Percentiles rank a stretch among this genome's conserved stretches.
Evolutionary conservation across 1,284 basidiomycete species (phyloP).

Genomic region (Sanghuangporus sanghuang): DNA sequence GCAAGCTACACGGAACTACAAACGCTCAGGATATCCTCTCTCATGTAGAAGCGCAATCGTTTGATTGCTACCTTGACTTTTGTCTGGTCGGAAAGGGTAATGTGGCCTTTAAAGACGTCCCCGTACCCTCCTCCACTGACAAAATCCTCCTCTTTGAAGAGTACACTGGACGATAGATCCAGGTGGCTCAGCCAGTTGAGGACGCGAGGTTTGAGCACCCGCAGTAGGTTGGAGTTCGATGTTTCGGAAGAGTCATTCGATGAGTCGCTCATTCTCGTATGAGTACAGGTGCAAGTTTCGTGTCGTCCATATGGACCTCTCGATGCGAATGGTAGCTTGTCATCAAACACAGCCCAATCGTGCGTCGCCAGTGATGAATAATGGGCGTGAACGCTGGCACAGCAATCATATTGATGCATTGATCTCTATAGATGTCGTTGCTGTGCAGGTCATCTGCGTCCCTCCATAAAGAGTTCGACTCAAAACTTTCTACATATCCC

Average conservation of each 20-base stretch:
- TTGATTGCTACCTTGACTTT: conserved; percentile 1
- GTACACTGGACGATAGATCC: not conserved
- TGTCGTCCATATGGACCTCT: too few species aligned
- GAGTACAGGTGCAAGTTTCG: too few species aligned
- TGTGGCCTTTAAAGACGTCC: not conserved
- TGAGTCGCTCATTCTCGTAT: too few species aligned
- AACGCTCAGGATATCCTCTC: not conserved
- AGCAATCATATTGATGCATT: too few species aligned
- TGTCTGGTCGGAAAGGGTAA: not conserved
- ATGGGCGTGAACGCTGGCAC: too few species aligned
- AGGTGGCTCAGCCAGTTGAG: not conserved
- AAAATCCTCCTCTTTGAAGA: not conserved
- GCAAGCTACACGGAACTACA: not conserved
- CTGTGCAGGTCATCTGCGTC: too few species aligned
- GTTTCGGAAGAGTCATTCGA: not conserved
- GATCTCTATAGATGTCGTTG: too few species aligned
- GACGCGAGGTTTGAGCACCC: not conserved
- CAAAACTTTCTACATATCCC: too few species aligned
- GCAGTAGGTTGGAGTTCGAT: not conserved
- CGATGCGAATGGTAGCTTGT: too few species aligned
- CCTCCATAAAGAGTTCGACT: too few species aligned
- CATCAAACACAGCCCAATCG: too few species aligned
- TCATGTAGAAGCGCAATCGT: conserved; percentile 1
- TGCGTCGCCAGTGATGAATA: too few species aligned
- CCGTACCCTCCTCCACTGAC: not conserved